Evolutionary conservation across 176 grass and related monocot genomes (phyloP), one percentile per base, ranked within the genome.

Genomic region (Avena eriantha): DNA sequence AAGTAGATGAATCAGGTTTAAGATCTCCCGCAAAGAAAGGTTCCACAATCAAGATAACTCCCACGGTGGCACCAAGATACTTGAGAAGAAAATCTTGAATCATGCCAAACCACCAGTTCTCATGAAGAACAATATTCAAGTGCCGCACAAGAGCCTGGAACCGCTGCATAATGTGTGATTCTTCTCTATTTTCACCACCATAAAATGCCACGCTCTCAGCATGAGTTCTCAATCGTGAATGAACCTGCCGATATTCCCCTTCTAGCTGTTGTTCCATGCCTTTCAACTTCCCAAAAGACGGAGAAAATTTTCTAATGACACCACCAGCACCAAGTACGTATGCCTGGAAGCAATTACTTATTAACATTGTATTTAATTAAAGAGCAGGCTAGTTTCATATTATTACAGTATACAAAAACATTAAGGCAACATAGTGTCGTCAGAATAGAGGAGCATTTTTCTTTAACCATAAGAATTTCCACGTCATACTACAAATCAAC

Each of bases 51-150:
- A 98, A 85, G 73, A 98, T 82, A 77, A 98, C 97, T 47, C 84
- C 94, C 73, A 98, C 93, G 7, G 97, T 98, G 55, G 97, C 97
- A 80, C 97, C 97, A 56, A 98, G 93, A 76, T 98, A 98, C 87
- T 98, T 98, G n/a, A 98, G 79, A 33, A 98, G 92, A 84, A 98
- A 98, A 90, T 98, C 97, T 86, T 98, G 97, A 84, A 96, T 88
- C 97, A 98, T 98, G 83, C 97, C 92, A 86, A 98, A 98, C 97
- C 97, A 98, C 97, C 97, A 98, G 85, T 94, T 93, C 34, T 98
- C 97, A 86, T 96, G 92, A 78, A 94, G 92, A 85, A 98, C 92
- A 91, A 96, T 46, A 89, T 92, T 94, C 72, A 93, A 73, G 82
- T 98, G 97, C 45, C 70, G 77, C 81, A 96, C 86, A 66, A 98